Percentiles rank a stretch among this genome's conserved stretches.
Conservation (phyloP, 208 protist species). For the Wallacemonas sp. region DNA sequence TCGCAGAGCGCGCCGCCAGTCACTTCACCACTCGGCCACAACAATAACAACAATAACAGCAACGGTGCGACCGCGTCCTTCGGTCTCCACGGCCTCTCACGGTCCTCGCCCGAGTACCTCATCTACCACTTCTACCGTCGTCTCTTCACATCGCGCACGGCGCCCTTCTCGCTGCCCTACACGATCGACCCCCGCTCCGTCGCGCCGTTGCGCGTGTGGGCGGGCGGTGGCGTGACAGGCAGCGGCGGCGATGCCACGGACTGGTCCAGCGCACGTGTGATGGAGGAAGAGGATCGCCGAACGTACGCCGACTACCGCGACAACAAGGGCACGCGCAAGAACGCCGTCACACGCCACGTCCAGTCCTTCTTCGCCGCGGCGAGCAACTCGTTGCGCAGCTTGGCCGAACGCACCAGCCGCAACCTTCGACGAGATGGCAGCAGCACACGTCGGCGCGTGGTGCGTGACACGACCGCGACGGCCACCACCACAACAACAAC, state of each 20-base stretch:
- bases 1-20: constrained; percentile 14
- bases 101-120: constrained; percentile 14
- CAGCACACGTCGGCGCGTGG: neutral
- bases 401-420: constrained; percentile 25
- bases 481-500: neutral
- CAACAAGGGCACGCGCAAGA: constrained; percentile 27
- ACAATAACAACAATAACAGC: constrained; percentile 14
- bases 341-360: constrained; percentile 36
- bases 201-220: constrained; percentile 13
- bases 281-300: constrained; percentile 21
- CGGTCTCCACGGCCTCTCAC: neutral
- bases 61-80: neutral
- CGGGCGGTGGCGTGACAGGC: constrained; percentile 27
- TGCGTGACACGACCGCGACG: constrained; percentile 9
- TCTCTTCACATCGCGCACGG: constrained; percentile 64
- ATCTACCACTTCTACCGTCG: constrained; percentile 39
- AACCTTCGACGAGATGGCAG: neutral
- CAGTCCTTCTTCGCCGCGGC: constrained; percentile 35
- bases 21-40: too few species aligned
- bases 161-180: constrained; percentile 78
- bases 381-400: constrained; percentile 36
- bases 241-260: constrained; percentile 27
- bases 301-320: constrained; percentile 56
- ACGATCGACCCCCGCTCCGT: constrained; percentile 54
- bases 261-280: constrained; percentile 19